Conservation (phyloP, 2,329 filamentous ascomycete genomes). For the Gliomastix tumulicola region DNA sequence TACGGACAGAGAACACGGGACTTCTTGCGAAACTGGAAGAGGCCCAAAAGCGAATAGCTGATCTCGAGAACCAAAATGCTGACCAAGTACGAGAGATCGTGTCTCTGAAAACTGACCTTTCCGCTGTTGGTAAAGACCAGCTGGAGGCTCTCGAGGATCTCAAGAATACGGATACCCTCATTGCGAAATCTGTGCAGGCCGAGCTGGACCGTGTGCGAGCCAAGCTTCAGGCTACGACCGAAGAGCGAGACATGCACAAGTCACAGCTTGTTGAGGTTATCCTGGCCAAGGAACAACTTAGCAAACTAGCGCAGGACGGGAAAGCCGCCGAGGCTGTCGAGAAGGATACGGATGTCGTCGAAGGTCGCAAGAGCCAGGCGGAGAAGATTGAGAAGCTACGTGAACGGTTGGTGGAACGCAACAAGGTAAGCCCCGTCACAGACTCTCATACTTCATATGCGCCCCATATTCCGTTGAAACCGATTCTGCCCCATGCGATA, state of each 20-base stretch:
- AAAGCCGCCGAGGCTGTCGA: conserved; percentile 29
- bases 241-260: conserved; percentile 50
- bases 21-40: conserved; percentile 39
- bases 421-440: conserved; percentile 58
- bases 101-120: conserved; percentile 44
- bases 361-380: conserved; percentile 30
- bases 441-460: too few species aligned
- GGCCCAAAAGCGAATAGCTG: conserved; percentile 30
- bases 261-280: conserved; percentile 53
- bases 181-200: conserved; percentile 49
- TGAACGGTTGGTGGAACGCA: conserved; percentile 45
- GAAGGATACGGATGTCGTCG: conserved; percentile 23
- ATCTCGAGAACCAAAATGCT: conserved; percentile 39
- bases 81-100: conserved; percentile 51
- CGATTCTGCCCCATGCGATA: too few species aligned
- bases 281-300: conserved; percentile 52
- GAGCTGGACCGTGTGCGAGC: conserved; percentile 50
- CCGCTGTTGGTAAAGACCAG: conserved; percentile 46
- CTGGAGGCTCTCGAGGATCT: conserved; percentile 48
- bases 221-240: conserved; percentile 38
- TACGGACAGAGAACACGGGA: conserved; percentile 40
- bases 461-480: too few species aligned
- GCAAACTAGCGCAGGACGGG: conserved; percentile 43
- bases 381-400: conserved; percentile 55
- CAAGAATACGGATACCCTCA: conserved; percentile 51